Base-by-base conservation (phyloP, 208 protist species). In the Phytomonas francai region DNA sequence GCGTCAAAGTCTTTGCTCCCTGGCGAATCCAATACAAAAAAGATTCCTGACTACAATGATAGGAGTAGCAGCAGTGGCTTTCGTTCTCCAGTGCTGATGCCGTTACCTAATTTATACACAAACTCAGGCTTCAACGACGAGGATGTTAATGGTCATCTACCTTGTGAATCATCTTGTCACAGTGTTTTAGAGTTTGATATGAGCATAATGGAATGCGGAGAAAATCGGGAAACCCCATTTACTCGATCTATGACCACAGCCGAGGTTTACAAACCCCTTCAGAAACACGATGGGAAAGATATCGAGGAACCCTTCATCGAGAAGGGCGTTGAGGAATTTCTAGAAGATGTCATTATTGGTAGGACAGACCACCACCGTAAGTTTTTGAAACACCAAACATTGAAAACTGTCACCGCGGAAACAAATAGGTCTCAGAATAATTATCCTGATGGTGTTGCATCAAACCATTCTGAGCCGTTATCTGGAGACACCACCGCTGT, bases 291-390 rank as follows among this genome's bases (percentile, higher is more conserved):
- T 42, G 12, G 58, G 6, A 22, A 62, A 62, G 34, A 62, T 62
- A 22, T 42, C 30, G 34, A 62, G 12, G 7, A 62, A 62, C 34
- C 30, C 33, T 62, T 42, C 32, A 61, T 68, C 28, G 65, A 83
- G 34, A 77, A 80, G 56, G 83, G 58, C 2, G 83, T 88, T 1
- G 76, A 74, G 30, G 77, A 84, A 31, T 94, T 94, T 63, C 68
- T 94, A n/a, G 63, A 85, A 14, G 70, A 76, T 59, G 79, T 90
- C 56, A 89, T 92, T 36, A 78, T 73, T 11, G 88, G 88, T 12
- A 82, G 84, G 49, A 82, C 85, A 16, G 78, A 85, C 16, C 65
- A 81, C 36, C 71, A 92, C 5, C 68, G 85, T 12, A 77, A 84
- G 65, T 73, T 84, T 51, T 71, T 89, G 36, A 80, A 77, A 16